phyloP scores from a whole-genome alignment of 1,284 basidiomycete genomes.

The Coniferiporia weirii region DNA sequence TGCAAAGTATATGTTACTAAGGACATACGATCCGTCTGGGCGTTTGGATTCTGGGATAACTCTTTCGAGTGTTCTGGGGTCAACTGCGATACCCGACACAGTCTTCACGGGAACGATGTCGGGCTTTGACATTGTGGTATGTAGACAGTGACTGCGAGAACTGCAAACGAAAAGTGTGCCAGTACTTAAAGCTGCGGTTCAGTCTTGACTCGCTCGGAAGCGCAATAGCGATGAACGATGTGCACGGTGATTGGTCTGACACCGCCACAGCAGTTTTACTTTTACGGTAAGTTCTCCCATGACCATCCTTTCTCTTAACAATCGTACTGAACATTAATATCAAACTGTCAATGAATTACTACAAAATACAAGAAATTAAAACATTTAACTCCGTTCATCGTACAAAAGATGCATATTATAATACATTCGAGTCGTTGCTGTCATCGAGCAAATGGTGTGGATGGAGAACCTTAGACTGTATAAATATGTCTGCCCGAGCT shows the following conservation, averaged over 20 bases:
- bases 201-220: background rate
- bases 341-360: no score
- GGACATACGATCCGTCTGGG: constrained; percentile 83
- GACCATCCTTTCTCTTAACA: no score
- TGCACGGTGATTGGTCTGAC: no score
- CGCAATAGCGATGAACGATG: no score
- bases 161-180: background rate
- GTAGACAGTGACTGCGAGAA: background rate
- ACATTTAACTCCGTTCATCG: background rate
- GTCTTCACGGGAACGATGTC: constrained; percentile 67
- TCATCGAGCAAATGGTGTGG: no score
- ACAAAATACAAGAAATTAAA: no score
- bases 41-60: constrained; percentile 83
- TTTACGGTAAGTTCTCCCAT: no score
- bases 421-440: background rate
- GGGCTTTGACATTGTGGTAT: constrained; percentile 64
- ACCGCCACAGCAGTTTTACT: no score
- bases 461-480: constrained; percentile 10
- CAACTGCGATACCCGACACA: constrained; percentile 75
- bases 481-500: constrained; percentile 15
- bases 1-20: constrained; percentile 5
- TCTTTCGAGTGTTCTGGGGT: constrained; percentile 79
- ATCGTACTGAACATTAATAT: no score
- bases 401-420: background rate
- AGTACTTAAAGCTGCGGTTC: background rate